A percentile compares a stretch with the other conserved stretches of the same genome.
Evolutionary conservation across 1,139 yeast species (phyloP).

Genomic region (Taphrina wiesneri): DNA sequence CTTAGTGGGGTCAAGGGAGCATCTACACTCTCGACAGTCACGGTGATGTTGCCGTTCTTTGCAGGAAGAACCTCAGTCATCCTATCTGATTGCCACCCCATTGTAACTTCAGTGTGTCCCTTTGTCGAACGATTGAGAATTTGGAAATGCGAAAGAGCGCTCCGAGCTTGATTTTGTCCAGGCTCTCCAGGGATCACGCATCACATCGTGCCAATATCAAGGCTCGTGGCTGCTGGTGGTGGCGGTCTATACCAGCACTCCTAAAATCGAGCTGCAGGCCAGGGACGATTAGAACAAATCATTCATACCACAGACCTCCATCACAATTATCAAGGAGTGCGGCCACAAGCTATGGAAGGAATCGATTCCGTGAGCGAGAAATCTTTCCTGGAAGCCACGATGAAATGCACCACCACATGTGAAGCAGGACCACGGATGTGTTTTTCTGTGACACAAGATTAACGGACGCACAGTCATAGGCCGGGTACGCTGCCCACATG

Average conservation of each 20-base stretch:
- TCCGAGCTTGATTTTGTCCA: no score
- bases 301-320: neutral
- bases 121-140: neutral
- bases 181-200: no score
- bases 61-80: neutral
- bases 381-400: neutral
- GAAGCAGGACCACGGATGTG: neutral
- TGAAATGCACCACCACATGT: neutral
- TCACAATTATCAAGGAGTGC: neutral
- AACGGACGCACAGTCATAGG: neutral
- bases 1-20: neutral
- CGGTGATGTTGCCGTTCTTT: neutral
- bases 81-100: no score
- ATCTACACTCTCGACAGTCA: neutral
- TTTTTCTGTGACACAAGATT: neutral
- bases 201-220: neutral
- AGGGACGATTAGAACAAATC: neutral
- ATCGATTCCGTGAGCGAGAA: neutral
- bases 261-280: neutral
- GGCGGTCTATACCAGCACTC: neutral
- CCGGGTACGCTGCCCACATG: neutral
- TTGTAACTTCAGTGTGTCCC: no score
- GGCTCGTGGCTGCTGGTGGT: neutral
- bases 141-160: no score
- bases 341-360: neutral